These are phyloP conservation scores for Gaeumannomyces tritici DNA, from an alignment of 2,329 filamentous ascomycete species.

Conservation along the genomic window DNA sequence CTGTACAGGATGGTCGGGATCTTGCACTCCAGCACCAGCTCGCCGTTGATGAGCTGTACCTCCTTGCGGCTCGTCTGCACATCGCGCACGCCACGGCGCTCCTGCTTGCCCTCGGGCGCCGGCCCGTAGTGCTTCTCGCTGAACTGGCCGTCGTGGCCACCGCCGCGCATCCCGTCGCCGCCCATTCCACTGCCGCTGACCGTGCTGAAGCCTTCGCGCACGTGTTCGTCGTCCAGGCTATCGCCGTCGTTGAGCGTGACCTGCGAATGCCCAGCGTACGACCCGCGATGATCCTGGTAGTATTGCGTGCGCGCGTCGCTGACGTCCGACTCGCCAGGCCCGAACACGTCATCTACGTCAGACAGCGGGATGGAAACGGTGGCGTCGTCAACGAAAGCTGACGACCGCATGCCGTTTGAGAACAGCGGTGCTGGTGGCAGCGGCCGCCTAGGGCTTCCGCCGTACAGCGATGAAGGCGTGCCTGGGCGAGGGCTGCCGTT, in stretches of 20 bases:
- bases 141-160: constrained; percentile 36
- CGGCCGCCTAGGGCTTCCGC: constrained; percentile 76
- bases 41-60: constrained; percentile 92
- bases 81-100: constrained; percentile 74
- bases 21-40: constrained; percentile 96
- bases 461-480: constrained; percentile 81
- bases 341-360: constrained; percentile 64
- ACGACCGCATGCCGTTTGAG: constrained; percentile 28
- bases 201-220: constrained; percentile 5
- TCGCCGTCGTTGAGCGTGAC: constrained; percentile 36
- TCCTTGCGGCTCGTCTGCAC: constrained; percentile 90
- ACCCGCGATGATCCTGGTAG: constrained; percentile 30
- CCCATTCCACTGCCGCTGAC: background rate
- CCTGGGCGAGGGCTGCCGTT: constrained; percentile 86
- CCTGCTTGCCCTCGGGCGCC: constrained; percentile 77
- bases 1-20: constrained; percentile 98
- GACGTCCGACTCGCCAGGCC: constrained; percentile 41
- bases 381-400: constrained; percentile 54
- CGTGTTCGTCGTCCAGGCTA: constrained; percentile 16
- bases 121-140: constrained; percentile 73
- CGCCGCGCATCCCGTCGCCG: constrained; percentile 1
- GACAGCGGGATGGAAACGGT: constrained; percentile 64
- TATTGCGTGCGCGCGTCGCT: constrained; percentile 36
- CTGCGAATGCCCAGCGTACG: constrained; percentile 45
- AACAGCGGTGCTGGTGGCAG: constrained; percentile 86